These are phyloP conservation scores for Mortierella hygrophila DNA, from an alignment of 192 early-diverging fungal species.

Conservation along the genomic window DNA sequence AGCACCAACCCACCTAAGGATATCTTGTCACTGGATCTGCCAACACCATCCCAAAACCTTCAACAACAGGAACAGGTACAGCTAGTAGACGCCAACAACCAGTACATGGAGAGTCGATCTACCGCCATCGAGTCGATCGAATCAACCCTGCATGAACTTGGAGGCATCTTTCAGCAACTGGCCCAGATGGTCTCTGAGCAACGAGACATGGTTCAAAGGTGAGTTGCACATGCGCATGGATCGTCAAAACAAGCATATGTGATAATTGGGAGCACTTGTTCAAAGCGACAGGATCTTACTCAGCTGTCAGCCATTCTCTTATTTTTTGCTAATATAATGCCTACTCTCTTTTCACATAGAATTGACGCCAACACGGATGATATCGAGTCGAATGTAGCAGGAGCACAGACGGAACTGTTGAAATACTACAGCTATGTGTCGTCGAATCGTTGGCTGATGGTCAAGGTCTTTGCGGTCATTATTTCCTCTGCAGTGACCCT, in stretches of 20 bases:
- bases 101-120: slow-evolving; percentile 90
- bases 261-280: not conserved
- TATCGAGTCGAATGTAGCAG: slow-evolving; percentile 90
- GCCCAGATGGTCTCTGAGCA: slow-evolving; percentile 90
- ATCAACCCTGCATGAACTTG: slow-evolving; percentile 95
- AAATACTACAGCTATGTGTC: slow-evolving; percentile 94
- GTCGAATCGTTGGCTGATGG: slow-evolving; percentile 96
- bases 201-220: slow-evolving; percentile 88
- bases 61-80: slow-evolving; percentile 80
- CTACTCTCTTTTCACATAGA: slow-evolving; percentile 37
- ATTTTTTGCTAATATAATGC: not conserved
- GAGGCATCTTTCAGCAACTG: slow-evolving; percentile 91
- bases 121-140: slow-evolving; percentile 97
- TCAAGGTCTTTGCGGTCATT: slow-evolving; percentile 93
- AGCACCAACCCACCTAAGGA: slow-evolving; percentile 34
- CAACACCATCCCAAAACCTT: slow-evolving; percentile 66
- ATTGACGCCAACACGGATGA: slow-evolving; percentile 97
- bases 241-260: not conserved
- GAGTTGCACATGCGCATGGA: slow-evolving; percentile 3
- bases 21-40: slow-evolving; percentile 58
- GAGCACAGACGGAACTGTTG: slow-evolving; percentile 90
- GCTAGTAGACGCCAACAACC: slow-evolving; percentile 72
- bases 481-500: slow-evolving; percentile 71
- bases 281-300: not conserved
- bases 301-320: not conserved